These are phyloP conservation scores for Paecilomyces formosus DNA, from an alignment of 2,329 filamentous ascomycete genomes.

Conservation along the genomic window DNA sequence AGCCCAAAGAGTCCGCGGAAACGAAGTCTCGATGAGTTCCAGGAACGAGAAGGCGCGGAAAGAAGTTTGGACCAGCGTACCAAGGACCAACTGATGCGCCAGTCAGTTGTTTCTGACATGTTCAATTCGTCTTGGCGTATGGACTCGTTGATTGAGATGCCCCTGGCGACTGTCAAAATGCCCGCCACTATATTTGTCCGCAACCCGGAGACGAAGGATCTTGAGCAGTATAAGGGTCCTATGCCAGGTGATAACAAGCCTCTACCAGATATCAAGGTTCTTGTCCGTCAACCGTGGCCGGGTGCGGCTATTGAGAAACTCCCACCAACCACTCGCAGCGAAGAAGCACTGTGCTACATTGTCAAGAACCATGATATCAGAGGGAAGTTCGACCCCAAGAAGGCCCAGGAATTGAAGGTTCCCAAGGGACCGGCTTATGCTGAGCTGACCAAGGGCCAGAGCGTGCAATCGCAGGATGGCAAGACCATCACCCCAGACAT, in stretches of 20 bases:
- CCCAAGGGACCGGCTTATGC: slow-evolving; percentile 51
- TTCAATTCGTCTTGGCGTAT: slow-evolving; percentile 69
- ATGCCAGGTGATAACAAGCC: slow-evolving; percentile 44
- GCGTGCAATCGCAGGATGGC: slow-evolving; percentile 57
- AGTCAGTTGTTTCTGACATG: slow-evolving; percentile 64
- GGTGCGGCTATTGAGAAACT: slow-evolving; percentile 57
- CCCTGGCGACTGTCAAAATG: slow-evolving; percentile 57
- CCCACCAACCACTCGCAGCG: slow-evolving; percentile 59
- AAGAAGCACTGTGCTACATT: slow-evolving; percentile 75
- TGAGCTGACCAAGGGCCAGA: slow-evolving; percentile 55
- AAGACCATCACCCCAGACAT: slow-evolving; percentile 72
- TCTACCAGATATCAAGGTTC: slow-evolving; percentile 60
- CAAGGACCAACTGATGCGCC: slow-evolving; percentile 46
- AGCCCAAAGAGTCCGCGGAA: slow-evolving; percentile 33
- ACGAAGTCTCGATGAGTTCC: slow-evolving; percentile 45
- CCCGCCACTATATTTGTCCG: slow-evolving; percentile 65
- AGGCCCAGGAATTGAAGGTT: slow-evolving; percentile 60
- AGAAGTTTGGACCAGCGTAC: slow-evolving; percentile 13
- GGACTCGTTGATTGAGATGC: slow-evolving; percentile 61
- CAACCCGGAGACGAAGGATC: slow-evolving; percentile 51
- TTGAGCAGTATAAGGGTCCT: slow-evolving; percentile 65
- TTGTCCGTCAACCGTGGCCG: slow-evolving; percentile 73
- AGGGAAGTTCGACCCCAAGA: slow-evolving; percentile 68
- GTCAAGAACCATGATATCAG: slow-evolving; percentile 67
- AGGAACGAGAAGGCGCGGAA: slow-evolving; percentile 12